Base-by-base conservation (phyloP, 306 rosid species). In the Castanea sativa region DNA sequence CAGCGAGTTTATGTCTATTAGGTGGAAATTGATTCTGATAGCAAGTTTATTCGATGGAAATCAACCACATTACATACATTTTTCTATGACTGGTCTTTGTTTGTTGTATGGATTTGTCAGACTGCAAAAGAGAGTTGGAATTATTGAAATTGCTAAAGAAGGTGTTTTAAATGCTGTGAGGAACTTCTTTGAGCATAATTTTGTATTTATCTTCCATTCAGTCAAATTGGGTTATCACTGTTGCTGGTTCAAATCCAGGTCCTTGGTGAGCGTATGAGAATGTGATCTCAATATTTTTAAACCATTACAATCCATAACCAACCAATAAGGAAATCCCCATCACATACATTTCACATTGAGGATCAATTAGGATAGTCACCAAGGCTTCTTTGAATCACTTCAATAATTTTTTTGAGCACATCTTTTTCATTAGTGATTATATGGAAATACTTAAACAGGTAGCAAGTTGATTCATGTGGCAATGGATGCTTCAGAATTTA, bases 401-500 rank as follows among this genome's bases (percentile, higher is more conserved):
- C 18, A 74, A 59, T 52, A 6, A 20, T 19, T 52, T 11, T 8
- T 61, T 20, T 52, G 67, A 72, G 78, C 49, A 51, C 61, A 9
- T 41, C 13, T 14, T 14, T 5, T 57, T 51, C 51, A 21, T 75
- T 45, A 38, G 76, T 12, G 19, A 38, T 25, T 12, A 29, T 57
- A 11, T 27, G 69, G 65, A 74, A 67, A 5, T 4, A n/a, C n/a
- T n/a, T n/a, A n/a, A n/a, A 41, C 5, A 2, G 4, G 67, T 19
- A 2, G 11, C 20, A 25, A 20, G 6, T 15, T 55, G 23, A 4
- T 45, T 23, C 20, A 6, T 30, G 45, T 73, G 14, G 56, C 5
- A 12, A 82, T 82, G 82, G 79, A 82, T 63, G 75, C 82, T 38
- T 76, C 55, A 53, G 75, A 72, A 61, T 55, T 30, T 32, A 18